Percentiles rank a stretch among this genome's conserved stretches.
phyloP scores from a whole-genome alignment of 2,329 filamentous ascomycete species.

The Aspergillus flavus region DNA sequence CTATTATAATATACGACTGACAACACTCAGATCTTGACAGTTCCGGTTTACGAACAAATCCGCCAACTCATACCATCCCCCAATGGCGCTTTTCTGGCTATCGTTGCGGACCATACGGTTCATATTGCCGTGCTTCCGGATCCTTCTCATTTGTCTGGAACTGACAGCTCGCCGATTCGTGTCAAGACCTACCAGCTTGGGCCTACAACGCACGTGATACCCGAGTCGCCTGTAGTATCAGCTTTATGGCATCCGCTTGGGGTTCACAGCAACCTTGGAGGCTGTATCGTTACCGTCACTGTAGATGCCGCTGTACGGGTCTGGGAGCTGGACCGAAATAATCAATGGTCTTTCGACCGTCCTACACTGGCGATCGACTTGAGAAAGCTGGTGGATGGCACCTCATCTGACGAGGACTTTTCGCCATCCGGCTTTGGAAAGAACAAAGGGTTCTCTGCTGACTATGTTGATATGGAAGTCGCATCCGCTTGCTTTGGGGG shows the following conservation, averaged over 20 bases:
- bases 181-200: conserved; percentile 90
- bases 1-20: conserved; percentile 2
- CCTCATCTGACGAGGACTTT: conserved; percentile 80
- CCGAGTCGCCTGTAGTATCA: conserved; percentile 76
- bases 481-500: conserved; percentile 89
- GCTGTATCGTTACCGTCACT: conserved; percentile 84
- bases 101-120: conserved; percentile 83
- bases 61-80: conserved; percentile 84
- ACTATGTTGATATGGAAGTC: conserved; percentile 91
- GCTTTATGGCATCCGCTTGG: conserved; percentile 92
- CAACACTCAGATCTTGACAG: conserved; percentile 66
- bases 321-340: conserved; percentile 84
- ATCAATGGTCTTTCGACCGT: conserved; percentile 84
- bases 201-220: conserved; percentile 86
- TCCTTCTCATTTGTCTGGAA: conserved; percentile 70
- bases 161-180: conserved; percentile 70
- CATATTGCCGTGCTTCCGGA: conserved; percentile 87
- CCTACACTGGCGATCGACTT: conserved; percentile 84
- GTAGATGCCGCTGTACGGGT: conserved; percentile 83
- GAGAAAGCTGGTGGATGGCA: conserved; percentile 84
- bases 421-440: conserved; percentile 72
- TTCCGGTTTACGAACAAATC: conserved; percentile 78
- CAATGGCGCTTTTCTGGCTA: conserved; percentile 76
- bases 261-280: conserved; percentile 63
- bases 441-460: conserved; percentile 82